Evolutionary conservation across 805 yeast species (phyloP).

Genomic region (Monosporozyma siamensis): DNA sequence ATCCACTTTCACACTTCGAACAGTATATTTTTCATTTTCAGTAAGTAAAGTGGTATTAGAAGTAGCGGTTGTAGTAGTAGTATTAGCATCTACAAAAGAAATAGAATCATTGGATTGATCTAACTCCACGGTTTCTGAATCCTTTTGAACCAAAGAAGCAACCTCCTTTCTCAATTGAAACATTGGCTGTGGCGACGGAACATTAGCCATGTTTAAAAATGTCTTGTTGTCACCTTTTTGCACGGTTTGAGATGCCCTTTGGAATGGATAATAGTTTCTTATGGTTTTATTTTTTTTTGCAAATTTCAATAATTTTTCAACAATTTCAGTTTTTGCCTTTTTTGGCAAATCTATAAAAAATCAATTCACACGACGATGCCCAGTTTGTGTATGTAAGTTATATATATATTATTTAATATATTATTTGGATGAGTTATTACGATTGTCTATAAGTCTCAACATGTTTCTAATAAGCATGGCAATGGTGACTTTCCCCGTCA

Average conservation of each 20-base stretch:
- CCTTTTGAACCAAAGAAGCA: not conserved
- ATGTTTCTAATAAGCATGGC: conserved; percentile 88
- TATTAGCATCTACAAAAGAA: conserved; percentile 2
- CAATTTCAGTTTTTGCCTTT: no score
- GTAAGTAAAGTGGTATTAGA: conserved; percentile 15
- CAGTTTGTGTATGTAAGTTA: not conserved
- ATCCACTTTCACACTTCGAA: conserved; percentile 17
- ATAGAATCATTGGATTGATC: not conserved
- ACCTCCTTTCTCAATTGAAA: conserved; percentile 28
- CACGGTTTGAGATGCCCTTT: no score
- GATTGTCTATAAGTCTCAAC: conserved; percentile 68
- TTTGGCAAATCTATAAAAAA: not conserved
- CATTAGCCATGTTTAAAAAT: not conserved
- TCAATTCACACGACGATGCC: not conserved
- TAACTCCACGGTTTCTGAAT: not conserved
- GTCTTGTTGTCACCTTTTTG: no score
- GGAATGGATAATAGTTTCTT: no score
- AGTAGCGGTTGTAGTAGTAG: not conserved
- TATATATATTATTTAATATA: not conserved
- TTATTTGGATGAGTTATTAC: not conserved
- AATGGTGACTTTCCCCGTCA: conserved; percentile 93
- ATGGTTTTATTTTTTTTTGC: not conserved
- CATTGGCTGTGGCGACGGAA: conserved; percentile 10
- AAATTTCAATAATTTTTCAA: not conserved
- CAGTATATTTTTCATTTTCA: conserved; percentile 25